Base-by-base conservation (phyloP, 495 filamentous ascomycete genomes). In the Saxophila tyrrhenica region DNA sequence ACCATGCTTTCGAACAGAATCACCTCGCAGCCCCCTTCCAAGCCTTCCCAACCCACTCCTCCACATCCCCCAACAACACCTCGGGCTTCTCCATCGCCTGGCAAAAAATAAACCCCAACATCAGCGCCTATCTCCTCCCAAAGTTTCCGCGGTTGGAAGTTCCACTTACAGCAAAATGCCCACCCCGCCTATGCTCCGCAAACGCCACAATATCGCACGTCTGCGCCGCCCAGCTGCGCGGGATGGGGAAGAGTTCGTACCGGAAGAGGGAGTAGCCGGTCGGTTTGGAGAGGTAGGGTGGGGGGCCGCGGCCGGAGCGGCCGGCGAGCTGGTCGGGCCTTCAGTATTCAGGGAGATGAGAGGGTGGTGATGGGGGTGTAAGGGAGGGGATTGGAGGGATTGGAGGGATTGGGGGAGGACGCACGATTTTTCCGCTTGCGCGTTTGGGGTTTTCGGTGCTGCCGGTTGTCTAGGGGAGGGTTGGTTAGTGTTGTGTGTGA, bases 201-300 rank as follows among this genome's bases (percentile, higher is more conserved):
- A 65, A 78, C 49, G 66, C 76, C 0, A 77, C 72, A 42, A 84
- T 45, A 52, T 78, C 72, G 0, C 69, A 68, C 0, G 73, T 71
- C 1, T 66, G 71, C 57, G 67, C 72, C 0, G 75, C 69, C 79
- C 77, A 82, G 1, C 62, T 64, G 47, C 66, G 65, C 2, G 82
- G 78, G 1, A 72, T 48, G 0, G 74, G 73, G 0, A 67, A 59
- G 19, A 85, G 53, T 52, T 85, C 83, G 17, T 63, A 65, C 0
- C 75, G 76, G 61, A 82, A 85, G 17, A 66, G 68, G 0, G 75
- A 78, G 58, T 73, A 84, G 0, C 81, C 83, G 25, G 79, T 62
- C 0, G 79, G 79, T 61, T 84, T 85, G 13, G 10, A 10, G 20
- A 55, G 20, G 47, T 51, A 56, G 25, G 32, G 51, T n/a, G n/a